Percentiles rank a stretch among this genome's conserved stretches.
These are phyloP conservation scores for Pseudocercospora eumusae DNA, from an alignment of 2,329 filamentous ascomycete genomes.

Conservation along the genomic window DNA sequence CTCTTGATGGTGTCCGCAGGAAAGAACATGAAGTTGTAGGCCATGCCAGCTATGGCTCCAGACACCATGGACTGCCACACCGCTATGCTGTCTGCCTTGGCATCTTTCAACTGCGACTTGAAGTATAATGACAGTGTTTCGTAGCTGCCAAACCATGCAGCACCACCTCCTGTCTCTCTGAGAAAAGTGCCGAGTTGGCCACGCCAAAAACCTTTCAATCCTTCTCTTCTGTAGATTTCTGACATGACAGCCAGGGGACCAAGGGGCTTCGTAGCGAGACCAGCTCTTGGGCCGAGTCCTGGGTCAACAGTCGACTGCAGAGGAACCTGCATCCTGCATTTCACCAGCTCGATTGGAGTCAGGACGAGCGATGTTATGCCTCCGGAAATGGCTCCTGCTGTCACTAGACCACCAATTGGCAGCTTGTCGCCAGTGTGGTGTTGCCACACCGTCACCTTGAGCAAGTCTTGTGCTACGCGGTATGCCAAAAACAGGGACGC, in stretches of 20 bases:
- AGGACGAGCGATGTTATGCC: slow-evolving; percentile 87
- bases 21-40: slow-evolving; percentile 96
- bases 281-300: slow-evolving; percentile 23
- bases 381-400: slow-evolving; percentile 82
- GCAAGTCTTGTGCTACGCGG: slow-evolving; percentile 58
- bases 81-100: slow-evolving; percentile 60
- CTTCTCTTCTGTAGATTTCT: slow-evolving; percentile 79
- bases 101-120: slow-evolving; percentile 46
- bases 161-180: slow-evolving; percentile 87
- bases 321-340: slow-evolving; percentile 95
- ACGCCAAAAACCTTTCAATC: slow-evolving; percentile 86
- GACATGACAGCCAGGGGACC: slow-evolving; percentile 69
- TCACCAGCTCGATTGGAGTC: slow-evolving; percentile 94
- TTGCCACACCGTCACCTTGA: slow-evolving; percentile 62
- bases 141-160: slow-evolving; percentile 93
- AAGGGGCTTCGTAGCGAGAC: slow-evolving; percentile 25
- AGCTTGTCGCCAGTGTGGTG: slow-evolving; percentile 54
- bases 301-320: slow-evolving; percentile 39
- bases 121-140: slow-evolving; percentile 74
- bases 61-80: slow-evolving; percentile 85
- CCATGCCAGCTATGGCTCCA: slow-evolving; percentile 84
- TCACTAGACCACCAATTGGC: slow-evolving; percentile 71
- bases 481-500: slow-evolving; percentile 94
- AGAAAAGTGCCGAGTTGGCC: slow-evolving; percentile 92
- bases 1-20: slow-evolving; percentile 97